Base-by-base conservation (phyloP, 179 eudicot species). In the Sideroxylon spinosum region DNA sequence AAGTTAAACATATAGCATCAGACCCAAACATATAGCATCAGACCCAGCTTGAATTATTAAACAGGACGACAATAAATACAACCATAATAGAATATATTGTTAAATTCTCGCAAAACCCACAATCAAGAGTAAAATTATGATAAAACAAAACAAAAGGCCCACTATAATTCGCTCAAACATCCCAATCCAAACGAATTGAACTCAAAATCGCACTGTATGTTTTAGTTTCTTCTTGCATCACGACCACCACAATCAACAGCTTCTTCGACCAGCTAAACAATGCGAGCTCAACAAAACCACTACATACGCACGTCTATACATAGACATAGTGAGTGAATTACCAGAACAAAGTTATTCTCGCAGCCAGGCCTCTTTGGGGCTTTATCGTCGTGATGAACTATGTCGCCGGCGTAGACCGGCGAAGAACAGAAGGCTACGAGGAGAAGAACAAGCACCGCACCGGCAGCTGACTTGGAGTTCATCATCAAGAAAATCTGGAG, bases 291-390 rank as follows among this genome's bases (percentile, higher is more conserved):
- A 46, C 9, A 65, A 17, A 49, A 59, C 5, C 44, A 37, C n/a
- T 44, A 23, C 67, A 67, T 48, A 49, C 50, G 17, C 25, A 59
- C 55, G 46, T 70, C 20, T 20, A 68, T 26, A 46, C 17, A 78
- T 12, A 68, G 14, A 28, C 16, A 78, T 49, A 44, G 66, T 61
- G 17, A 60, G 46, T 10, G 71, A 46, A 74, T 19, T 86, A 95
- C 98, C 91, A 95, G 84, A 20, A 95, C 98, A 68, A 95, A 95
- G 68, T 89, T 84, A 80, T 95, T 95, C 12, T 89, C 90, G 83
- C 98, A 95, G 22, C 98, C 98, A 78, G 97, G 97, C 57, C 85
- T 83, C 72, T 85, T 88, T 9, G 97, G 98, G 72, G 98, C 97
- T 17, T 60, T 71, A 85, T 90, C 89, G 86, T 95, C 97, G 70